Evolutionary conservation across 805 yeast species (phyloP).

Genomic region (Tanozyma kutaoensis): DNA sequence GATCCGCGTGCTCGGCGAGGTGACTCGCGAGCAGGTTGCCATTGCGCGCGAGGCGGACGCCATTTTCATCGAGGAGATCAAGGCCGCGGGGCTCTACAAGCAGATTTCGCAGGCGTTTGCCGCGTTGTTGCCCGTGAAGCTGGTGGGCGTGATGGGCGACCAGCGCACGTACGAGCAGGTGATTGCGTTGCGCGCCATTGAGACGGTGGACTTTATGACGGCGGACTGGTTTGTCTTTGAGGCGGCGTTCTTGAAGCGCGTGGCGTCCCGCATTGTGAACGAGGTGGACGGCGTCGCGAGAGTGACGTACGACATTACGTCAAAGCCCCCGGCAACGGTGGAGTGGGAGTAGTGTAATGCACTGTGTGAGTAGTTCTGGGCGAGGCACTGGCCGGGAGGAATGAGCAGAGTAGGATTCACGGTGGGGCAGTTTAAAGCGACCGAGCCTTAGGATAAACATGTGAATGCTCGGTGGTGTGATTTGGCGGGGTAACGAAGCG

Average conservation of each 20-base stretch:
- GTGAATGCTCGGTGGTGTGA: no score
- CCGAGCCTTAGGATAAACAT: no score
- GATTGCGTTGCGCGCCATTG: constrained; percentile 96
- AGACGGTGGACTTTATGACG: constrained; percentile 97
- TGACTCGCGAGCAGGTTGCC: constrained; percentile 81
- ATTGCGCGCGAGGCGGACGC: constrained; percentile 96
- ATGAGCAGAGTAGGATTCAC: no score
- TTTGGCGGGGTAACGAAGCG: no score
- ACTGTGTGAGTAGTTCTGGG: no score
- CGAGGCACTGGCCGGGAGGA: no score
- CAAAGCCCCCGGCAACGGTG: constrained; percentile 99
- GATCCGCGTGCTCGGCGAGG: constrained; percentile 95
- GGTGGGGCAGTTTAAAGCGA: no score
- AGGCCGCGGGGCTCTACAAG: constrained; percentile 81
- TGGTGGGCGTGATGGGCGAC: constrained; percentile 99
- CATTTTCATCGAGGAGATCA: constrained; percentile 94
- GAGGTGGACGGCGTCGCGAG: constrained; percentile 99
- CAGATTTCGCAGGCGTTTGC: constrained; percentile 97
- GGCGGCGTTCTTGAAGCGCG: constrained; percentile 80
- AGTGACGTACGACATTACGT: constrained; percentile 96
- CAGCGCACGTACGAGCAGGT: constrained; percentile 99
- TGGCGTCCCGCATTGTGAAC: constrained; percentile 91
- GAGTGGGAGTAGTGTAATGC: constrained; percentile 76
- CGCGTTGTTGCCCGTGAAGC: constrained; percentile 88
- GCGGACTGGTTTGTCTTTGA: constrained; percentile 98